These are phyloP conservation scores for Entomortierella beljakovae DNA, from an alignment of 192 early-diverging fungal species.

Conservation along the genomic window DNA sequence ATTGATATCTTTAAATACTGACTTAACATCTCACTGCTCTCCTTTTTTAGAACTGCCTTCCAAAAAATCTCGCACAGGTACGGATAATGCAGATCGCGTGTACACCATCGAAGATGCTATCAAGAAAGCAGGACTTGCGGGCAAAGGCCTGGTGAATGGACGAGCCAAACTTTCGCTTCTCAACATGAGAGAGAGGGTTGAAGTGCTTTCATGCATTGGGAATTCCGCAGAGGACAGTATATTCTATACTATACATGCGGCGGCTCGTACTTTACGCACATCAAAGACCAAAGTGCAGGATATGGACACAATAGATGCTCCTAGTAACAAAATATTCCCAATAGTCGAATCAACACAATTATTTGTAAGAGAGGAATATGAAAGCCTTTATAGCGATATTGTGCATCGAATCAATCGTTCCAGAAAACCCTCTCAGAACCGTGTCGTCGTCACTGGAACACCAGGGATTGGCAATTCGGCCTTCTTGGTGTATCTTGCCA, in stretches of 20 bases:
- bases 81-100: neutral
- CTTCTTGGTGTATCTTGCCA: constrained; percentile 50
- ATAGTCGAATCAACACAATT: constrained; percentile 18
- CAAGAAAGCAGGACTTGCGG: too few species aligned
- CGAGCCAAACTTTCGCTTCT: too few species aligned
- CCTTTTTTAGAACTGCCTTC: constrained; percentile 2
- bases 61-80: neutral
- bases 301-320: constrained; percentile 12
- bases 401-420: neutral
- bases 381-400: constrained; percentile 28
- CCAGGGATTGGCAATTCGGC: constrained; percentile 49
- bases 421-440: neutral
- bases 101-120: too few species aligned
- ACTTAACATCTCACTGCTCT: neutral
- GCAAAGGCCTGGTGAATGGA: too few species aligned
- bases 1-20: neutral
- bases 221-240: too few species aligned
- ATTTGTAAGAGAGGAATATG: constrained; percentile 32
- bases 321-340: neutral
- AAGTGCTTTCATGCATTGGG: too few species aligned
- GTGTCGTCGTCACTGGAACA: constrained; percentile 40
- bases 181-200: too few species aligned
- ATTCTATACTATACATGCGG: too few species aligned
- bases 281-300: neutral
- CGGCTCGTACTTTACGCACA: too few species aligned